A percentile compares a stretch with the other conserved stretches of the same genome.
Conservation (phyloP, 495 filamentous ascomycete genomes). For the Aspergillus panamensis region DNA sequence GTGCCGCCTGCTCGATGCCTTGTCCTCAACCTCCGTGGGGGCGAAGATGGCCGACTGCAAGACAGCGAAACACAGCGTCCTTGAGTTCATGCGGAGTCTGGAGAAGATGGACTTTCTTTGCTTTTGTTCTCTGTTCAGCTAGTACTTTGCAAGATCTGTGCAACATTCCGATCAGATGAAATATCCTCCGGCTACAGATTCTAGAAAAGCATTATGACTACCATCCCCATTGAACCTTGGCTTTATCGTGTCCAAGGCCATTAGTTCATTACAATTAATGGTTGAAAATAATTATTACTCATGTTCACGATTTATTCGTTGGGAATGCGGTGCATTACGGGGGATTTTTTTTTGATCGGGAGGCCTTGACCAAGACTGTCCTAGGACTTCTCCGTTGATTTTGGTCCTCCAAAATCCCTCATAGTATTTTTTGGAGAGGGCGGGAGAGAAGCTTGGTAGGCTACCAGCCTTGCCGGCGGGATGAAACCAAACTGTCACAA, state of each 20-base stretch:
- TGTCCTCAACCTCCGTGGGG: slow-evolving; percentile 10
- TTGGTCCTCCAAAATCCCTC: slow-evolving; percentile 22
- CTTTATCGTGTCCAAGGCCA: not conserved
- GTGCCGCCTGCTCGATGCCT: slow-evolving; percentile 14
- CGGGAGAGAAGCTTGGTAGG: not conserved
- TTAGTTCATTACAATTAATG: not conserved
- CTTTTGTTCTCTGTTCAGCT: slow-evolving; percentile 5
- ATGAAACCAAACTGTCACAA: slow-evolving; percentile 18
- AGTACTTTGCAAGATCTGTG: slow-evolving; percentile 15
- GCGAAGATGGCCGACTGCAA: not conserved
- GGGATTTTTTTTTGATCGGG: not conserved
- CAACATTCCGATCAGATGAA: slow-evolving; percentile 16
- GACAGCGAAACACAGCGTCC: not conserved
- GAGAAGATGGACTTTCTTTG: not conserved
- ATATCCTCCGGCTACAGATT: not conserved
- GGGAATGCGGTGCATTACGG: not conserved
- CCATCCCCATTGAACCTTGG: not conserved
- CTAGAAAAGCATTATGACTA: slow-evolving; percentile 4
- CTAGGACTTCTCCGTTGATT: slow-evolving; percentile 2
- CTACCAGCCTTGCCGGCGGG: slow-evolving; percentile 8
- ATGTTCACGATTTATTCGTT: not conserved
- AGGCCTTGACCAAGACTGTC: not conserved
- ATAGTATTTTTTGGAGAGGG: slow-evolving; percentile 16
- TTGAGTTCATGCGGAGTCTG: not conserved
- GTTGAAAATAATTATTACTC: not conserved